Conservation (phyloP, 805 yeast genomes). For the Ogataea ganodermae region DNA sequence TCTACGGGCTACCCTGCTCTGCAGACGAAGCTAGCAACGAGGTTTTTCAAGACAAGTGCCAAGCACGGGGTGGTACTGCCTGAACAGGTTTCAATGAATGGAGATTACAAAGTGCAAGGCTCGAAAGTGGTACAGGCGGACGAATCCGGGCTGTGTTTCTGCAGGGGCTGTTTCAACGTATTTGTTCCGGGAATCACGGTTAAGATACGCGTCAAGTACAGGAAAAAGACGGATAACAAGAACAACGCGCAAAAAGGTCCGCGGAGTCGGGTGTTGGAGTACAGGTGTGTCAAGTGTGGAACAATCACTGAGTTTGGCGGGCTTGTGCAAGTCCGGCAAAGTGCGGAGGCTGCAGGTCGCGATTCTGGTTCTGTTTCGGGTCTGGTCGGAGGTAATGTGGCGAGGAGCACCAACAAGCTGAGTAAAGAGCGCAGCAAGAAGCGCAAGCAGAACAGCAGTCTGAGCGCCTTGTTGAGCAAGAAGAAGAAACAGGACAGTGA, state of each 20-base stretch:
- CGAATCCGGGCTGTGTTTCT: constrained; percentile 17
- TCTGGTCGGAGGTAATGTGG: neutral
- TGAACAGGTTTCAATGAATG: constrained; percentile 13
- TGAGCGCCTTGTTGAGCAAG: constrained; percentile 24
- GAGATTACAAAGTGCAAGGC: neutral
- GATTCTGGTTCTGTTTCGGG: neutral
- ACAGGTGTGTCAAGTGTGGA: constrained; percentile 27
- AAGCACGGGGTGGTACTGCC: constrained; percentile 21
- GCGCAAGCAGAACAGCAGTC: constrained; percentile 30
- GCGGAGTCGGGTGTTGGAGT: constrained; percentile 17
- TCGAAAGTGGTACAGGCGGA: constrained; percentile 5
- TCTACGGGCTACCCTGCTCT: constrained; percentile 11
- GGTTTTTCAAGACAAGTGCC: constrained; percentile 16
- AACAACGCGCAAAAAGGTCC: neutral
- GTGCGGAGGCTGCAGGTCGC: neutral
- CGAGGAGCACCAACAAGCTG: constrained; percentile 9
- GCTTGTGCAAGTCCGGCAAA: constrained; percentile 1
- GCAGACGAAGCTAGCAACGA: constrained; percentile 21
- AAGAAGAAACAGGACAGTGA: constrained; percentile 20
- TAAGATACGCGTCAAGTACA: constrained; percentile 16
- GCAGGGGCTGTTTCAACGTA: constrained; percentile 20
- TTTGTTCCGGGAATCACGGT: constrained; percentile 26
- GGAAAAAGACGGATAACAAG: constrained; percentile 5
- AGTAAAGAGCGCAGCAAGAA: constrained; percentile 25
- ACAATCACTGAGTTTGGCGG: constrained; percentile 13